These are phyloP conservation scores for Fonsecaea nubica DNA, from an alignment of 2,329 filamentous ascomycete species.

Conservation along the genomic window DNA sequence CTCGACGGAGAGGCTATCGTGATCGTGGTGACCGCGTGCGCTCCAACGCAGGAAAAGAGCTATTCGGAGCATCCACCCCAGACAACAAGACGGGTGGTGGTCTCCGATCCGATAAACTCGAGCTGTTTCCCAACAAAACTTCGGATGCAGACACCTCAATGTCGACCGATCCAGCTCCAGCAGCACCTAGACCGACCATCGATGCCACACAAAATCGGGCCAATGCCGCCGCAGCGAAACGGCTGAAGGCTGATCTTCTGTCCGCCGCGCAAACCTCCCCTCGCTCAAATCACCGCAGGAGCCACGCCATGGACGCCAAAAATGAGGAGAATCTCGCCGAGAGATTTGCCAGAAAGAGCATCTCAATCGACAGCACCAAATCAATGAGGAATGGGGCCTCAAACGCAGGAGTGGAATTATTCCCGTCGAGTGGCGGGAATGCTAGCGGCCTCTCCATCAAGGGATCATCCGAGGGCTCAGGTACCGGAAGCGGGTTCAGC, in stretches of 20 bases:
- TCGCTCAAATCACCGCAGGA: conserved; percentile 53
- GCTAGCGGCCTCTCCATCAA: conserved; percentile 63
- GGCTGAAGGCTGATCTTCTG: conserved; percentile 65
- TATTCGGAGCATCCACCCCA: conserved; percentile 61
- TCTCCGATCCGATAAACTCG: conserved; percentile 41
- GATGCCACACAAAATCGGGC: conserved; percentile 33
- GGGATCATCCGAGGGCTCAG: conserved; percentile 52
- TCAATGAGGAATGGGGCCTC: conserved; percentile 35
- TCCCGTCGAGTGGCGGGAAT: conserved; percentile 41
- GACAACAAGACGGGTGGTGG: conserved; percentile 51
- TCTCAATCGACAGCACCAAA: conserved; percentile 40
- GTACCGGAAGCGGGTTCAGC: no score
- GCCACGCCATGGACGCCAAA: conserved; percentile 60
- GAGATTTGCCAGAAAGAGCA: conserved; percentile 38
- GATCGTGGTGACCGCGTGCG: conserved; percentile 51
- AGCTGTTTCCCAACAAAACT: conserved; percentile 55
- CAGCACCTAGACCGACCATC: conserved; percentile 45
- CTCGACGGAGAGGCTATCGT: conserved; percentile 50
- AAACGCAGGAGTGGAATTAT: conserved; percentile 48
- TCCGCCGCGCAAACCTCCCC: conserved; percentile 48
- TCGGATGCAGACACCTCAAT: conserved; percentile 30
- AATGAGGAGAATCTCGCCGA: conserved; percentile 59
- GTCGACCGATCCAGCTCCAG: conserved; percentile 48
- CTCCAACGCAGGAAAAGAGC: conserved; percentile 58
- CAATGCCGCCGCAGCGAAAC: conserved; percentile 43